Conservation (phyloP, 768 basidiomycete species). For the Mycena rebaudengoi region DNA sequence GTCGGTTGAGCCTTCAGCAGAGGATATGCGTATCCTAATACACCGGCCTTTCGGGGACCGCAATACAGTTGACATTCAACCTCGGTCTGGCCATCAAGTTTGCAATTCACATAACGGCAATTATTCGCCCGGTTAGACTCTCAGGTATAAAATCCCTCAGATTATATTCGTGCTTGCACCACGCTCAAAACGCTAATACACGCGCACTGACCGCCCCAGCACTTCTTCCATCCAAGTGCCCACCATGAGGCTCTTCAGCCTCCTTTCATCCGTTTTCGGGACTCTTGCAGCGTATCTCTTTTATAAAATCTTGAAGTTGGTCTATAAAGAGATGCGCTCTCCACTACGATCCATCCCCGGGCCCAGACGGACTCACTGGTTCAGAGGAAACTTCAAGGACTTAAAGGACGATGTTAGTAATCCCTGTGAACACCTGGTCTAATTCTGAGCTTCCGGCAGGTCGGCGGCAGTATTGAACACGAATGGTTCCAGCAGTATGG, state of each 20-base stretch:
- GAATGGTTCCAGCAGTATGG: constrained; percentile 61
- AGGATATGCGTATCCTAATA: no score
- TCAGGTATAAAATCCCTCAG: no score
- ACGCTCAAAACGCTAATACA: no score
- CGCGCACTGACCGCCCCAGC: no score
- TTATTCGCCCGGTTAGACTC: no score
- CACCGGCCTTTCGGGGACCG: no score
- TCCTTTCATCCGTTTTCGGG: not conserved
- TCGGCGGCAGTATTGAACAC: constrained; percentile 44
- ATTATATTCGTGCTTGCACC: no score
- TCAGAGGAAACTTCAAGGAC: constrained; percentile 42
- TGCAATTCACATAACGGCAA: no score
- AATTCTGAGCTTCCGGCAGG: constrained; percentile 10
- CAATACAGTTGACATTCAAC: no score
- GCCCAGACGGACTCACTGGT: constrained; percentile 38
- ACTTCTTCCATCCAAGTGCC: not conserved
- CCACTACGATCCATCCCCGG: constrained; percentile 44
- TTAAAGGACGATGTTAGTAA: constrained; percentile 32
- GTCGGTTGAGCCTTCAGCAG: no score
- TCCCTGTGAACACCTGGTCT: not conserved
- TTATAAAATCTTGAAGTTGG: constrained; percentile 11
- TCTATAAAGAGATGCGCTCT: constrained; percentile 26
- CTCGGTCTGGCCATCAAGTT: no score
- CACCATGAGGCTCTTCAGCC: not conserved
- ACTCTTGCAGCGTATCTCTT: not conserved